Conservation (phyloP, 1,284 basidiomycete species). For the Acaromyces ingoldii region DNA sequence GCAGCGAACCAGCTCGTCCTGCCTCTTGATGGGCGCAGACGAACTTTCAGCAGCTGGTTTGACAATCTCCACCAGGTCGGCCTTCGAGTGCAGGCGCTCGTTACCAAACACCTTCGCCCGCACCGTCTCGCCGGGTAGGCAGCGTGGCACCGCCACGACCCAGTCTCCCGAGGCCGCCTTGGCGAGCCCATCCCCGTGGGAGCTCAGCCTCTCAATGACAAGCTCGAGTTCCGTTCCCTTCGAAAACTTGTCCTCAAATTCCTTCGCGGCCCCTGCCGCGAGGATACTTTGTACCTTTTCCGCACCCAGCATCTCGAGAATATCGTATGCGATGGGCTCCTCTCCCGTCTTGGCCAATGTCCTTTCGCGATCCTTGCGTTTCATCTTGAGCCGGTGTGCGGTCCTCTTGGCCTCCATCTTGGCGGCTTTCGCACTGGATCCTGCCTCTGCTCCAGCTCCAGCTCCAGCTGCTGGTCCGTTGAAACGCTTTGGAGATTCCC, state of each 20-base stretch:
- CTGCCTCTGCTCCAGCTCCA: too few relatives aligned
- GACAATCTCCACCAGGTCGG: conserved; percentile 28
- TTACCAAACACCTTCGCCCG: conserved; percentile 26
- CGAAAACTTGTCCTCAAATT: conserved; percentile 30
- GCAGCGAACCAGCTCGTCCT: conserved; percentile 37
- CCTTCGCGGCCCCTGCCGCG: conserved; percentile 16
- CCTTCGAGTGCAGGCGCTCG: conserved; percentile 38
- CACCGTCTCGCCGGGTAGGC: conserved; percentile 40
- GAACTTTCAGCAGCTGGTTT: conserved; percentile 9
- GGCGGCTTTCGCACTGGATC: too few relatives aligned
- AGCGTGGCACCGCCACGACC: conserved; percentile 41
- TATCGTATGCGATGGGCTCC: conserved; percentile 47
- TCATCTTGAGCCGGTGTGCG: conserved; percentile 1
- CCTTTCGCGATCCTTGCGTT: conserved; percentile 13
- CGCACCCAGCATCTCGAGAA: conserved; percentile 34
- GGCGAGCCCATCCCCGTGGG: conserved; percentile 46
- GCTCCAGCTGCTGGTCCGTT: too few relatives aligned
- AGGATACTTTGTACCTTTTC: conserved; percentile 33
- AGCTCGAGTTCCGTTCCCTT: conserved; percentile 30
- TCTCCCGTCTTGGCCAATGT: conserved; percentile 41
- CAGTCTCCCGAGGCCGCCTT: conserved; percentile 32
- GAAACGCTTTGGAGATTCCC: too few relatives aligned
- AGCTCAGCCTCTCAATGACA: conserved; percentile 36
- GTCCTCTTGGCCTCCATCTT: neutral
- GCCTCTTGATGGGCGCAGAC: conserved; percentile 8